phyloP scores from a whole-genome alignment of 331 rosid species.

The Quercus phellos region DNA sequence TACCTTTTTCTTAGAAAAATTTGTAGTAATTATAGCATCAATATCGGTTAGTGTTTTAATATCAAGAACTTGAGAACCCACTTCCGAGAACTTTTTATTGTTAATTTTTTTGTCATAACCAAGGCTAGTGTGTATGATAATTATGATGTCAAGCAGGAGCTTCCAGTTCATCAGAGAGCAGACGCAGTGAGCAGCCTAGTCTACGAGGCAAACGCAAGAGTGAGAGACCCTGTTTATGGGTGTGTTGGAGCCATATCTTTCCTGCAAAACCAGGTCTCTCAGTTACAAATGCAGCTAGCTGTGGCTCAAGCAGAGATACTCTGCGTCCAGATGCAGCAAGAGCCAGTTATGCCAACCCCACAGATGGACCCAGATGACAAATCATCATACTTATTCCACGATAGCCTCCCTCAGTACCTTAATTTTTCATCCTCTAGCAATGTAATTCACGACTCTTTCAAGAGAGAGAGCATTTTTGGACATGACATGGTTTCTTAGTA shows the following conservation, averaged over 20 bases:
- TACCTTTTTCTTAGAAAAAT: too few species aligned
- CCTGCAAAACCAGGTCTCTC: slow-evolving; percentile 78
- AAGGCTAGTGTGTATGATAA: background rate
- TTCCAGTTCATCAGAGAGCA: slow-evolving; percentile 59
- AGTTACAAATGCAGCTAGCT: slow-evolving; percentile 94
- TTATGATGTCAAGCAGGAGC: slow-evolving; percentile 46
- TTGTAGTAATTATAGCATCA: too few species aligned
- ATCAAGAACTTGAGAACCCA: too few species aligned
- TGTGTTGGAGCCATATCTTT: slow-evolving; percentile 86
- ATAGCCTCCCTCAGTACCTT: slow-evolving; percentile 41
- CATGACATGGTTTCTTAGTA: slow-evolving; percentile 71
- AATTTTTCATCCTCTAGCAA: slow-evolving; percentile 54
- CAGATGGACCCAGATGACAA: slow-evolving; percentile 33
- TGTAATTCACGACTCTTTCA: slow-evolving; percentile 61
- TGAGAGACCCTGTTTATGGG: slow-evolving; percentile 89
- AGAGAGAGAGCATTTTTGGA: slow-evolving; percentile 54
- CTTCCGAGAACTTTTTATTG: background rate
- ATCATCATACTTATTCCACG: slow-evolving; percentile 34
- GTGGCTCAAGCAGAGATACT: slow-evolving; percentile 87
- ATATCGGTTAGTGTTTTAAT: too few species aligned
- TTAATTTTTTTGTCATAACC: background rate
- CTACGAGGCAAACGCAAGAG: slow-evolving; percentile 87
- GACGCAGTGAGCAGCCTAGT: slow-evolving; percentile 95
- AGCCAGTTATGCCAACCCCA: slow-evolving; percentile 34
- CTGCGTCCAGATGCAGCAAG: slow-evolving; percentile 76